Percentiles rank a stretch among this genome's conserved stretches.
These are phyloP conservation scores for Trypanosoma scelopori DNA, from an alignment of 208 protist genomes.

Conservation along the genomic window DNA sequence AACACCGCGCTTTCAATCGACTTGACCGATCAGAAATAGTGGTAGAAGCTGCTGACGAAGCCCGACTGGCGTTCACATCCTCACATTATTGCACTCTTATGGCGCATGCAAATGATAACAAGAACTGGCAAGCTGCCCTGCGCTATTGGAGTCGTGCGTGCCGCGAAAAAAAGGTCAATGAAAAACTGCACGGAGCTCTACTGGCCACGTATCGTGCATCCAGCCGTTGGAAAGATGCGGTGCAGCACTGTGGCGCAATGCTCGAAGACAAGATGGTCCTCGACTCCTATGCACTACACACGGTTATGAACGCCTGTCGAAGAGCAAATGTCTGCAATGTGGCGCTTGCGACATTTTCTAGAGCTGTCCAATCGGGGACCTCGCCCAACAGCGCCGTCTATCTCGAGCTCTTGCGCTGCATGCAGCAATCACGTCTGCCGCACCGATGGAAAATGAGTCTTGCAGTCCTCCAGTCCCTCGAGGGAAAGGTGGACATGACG, in stretches of 20 bases:
- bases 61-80: slow-evolving; percentile 40
- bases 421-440: slow-evolving; percentile 43
- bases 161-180: slow-evolving; percentile 52
- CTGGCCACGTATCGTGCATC: slow-evolving; percentile 64
- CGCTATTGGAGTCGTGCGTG: slow-evolving; percentile 70
- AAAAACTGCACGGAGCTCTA: slow-evolving; percentile 66
- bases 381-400: slow-evolving; percentile 76
- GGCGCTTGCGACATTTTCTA: slow-evolving; percentile 56
- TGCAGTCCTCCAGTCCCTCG: slow-evolving; percentile 50
- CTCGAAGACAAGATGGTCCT: slow-evolving; percentile 62
- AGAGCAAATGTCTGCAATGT: slow-evolving; percentile 53
- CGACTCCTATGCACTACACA: slow-evolving; percentile 68
- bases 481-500: slow-evolving; percentile 64
- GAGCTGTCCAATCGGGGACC: slow-evolving; percentile 48
- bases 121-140: slow-evolving; percentile 50
- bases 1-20: slow-evolving; percentile 63
- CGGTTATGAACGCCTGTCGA: slow-evolving; percentile 83
- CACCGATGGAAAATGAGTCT: slow-evolving; percentile 59
- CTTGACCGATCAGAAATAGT: slow-evolving; percentile 73
- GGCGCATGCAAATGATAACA: slow-evolving; percentile 84
- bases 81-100: slow-evolving; percentile 82
- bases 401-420: slow-evolving; percentile 73
- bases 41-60: slow-evolving; percentile 45
- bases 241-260: slow-evolving; percentile 69
- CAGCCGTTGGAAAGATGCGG: slow-evolving; percentile 62